Base-by-base conservation (phyloP, 2,329 filamentous ascomycete species). In the Phialocephala subalpina region DNA sequence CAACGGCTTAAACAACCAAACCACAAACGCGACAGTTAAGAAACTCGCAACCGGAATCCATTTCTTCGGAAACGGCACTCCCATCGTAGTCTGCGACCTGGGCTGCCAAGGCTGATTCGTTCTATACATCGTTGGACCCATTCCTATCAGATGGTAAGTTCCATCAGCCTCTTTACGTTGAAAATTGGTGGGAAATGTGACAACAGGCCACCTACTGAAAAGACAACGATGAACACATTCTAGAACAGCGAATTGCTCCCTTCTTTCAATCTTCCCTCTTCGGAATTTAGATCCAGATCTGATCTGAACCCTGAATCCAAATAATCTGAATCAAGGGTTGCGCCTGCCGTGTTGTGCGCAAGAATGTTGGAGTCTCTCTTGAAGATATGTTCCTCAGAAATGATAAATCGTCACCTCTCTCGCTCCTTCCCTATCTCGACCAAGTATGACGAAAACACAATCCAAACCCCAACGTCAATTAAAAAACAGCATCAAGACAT, bases 1-100 rank as follows among this genome's bases (percentile, higher is more conserved):
- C 29, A 57, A 9, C 25, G 65, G 65, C 45, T 59, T 56, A 29
- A 63, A 45, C 20, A 62, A 36, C 62, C 64, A 69, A 27, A 69
- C 14, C 1, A 67, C n/a, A 18, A 58, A 53, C 5, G 42, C 57
- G 1, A 56, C 57, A 40, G 60, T 63, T 18, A 65, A n/a, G 16
- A 67, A 56, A 33, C 59, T 61, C 16, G 65, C 20, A 0, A 67
- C 22, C 5, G 67, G 62, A 18, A 67, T 63, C 62, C 64, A 65
- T 63, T 62, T 65, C 52, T 63, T 69, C 7, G 59, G 64, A 35
- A 62, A 29, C 25, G 52, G 47, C n/a, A n/a, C n/a, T n/a, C n/a
- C n/a, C 56, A 61, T 65, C 22, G 45, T 60, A 33, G 47, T 36
- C 47, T 3, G 2, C 11, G 49, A 4, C 27, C 49, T 22, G 14